These are phyloP conservation scores for Phytopythium mirpurense DNA, from an alignment of 352 stramenopile genomes.

Conservation along the genomic window DNA sequence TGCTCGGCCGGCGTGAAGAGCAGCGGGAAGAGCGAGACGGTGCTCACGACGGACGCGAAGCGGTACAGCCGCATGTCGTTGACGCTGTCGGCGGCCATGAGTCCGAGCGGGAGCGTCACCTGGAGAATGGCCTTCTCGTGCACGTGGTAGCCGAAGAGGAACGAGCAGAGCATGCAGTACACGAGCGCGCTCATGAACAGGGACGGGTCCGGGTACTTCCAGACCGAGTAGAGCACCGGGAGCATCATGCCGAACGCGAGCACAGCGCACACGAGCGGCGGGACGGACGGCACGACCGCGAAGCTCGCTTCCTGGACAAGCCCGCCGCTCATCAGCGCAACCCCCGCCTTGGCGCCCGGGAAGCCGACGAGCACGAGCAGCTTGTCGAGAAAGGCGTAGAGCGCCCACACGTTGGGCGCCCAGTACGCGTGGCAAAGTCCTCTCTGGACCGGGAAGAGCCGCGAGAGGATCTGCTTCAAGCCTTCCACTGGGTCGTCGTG, in stretches of 20 bases:
- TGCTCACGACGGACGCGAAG: slow-evolving; percentile 60
- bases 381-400: slow-evolving; percentile 93
- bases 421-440: slow-evolving; percentile 98
- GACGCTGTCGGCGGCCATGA: slow-evolving; percentile 72
- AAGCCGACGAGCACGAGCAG: slow-evolving; percentile 52
- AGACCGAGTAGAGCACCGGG: slow-evolving; percentile 69
- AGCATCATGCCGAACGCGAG: slow-evolving; percentile 79
- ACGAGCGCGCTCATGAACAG: slow-evolving; percentile 76
- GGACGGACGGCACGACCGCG: slow-evolving; percentile 59
- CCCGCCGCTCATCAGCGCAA: slow-evolving; percentile 79
- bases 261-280: slow-evolving; percentile 64
- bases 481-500: slow-evolving; percentile 46
- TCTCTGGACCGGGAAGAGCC: slow-evolving; percentile 96
- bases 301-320: slow-evolving; percentile 81
- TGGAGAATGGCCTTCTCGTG: slow-evolving; percentile 98
- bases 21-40: slow-evolving; percentile 79
- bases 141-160: slow-evolving; percentile 98
- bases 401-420: slow-evolving; percentile 97
- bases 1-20: slow-evolving; percentile 82
- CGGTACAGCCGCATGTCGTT: slow-evolving; percentile 81
- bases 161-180: slow-evolving; percentile 92
- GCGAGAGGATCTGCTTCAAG: slow-evolving; percentile 85
- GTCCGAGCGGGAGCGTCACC: slow-evolving; percentile 61
- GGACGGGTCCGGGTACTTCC: slow-evolving; percentile 70
- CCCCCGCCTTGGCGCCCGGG: slow-evolving; percentile 19